Base-by-base conservation (phyloP, 1,284 basidiomycete genomes). In the Malassezia equina region DNA sequence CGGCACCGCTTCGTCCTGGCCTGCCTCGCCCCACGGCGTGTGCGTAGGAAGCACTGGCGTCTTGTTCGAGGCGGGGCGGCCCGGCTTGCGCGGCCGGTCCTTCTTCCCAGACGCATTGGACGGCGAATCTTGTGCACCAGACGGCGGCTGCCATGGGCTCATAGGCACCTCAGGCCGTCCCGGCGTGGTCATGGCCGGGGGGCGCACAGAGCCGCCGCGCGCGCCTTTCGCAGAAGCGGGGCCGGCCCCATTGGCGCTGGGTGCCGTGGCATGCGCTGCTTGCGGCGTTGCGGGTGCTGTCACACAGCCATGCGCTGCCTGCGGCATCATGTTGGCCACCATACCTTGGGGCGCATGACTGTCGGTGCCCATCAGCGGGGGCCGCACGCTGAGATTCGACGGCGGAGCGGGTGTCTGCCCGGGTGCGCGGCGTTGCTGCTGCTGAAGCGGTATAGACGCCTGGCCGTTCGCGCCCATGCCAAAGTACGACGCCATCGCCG, bases 231-330 rank as follows among this genome's bases (percentile, higher is more conserved):
- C 21, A 34, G 42, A 8, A 2, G 23, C 42, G 9, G 21, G 23
- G n/a, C 27, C 17, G 17, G 42, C 17, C 11, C 24, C 24, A 13
- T n/a, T 25, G 13, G 52, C n/a, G 19, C 17, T 28, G n/a, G 28
- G 42, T 34, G 33, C 48, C 12, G 33, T 23, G 12, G 44, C 39
- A 11, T 58, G 55, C 46, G 41, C 32, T 11, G 55, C n/a, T 3
- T 52, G 43, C 15, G 55, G 51, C 15, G 50, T 58, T n/a, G 62
- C 55, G 7, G 66, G 66, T n/a, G 65, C 61, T 2, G 63, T 61
- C 12, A 40, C 59, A 47, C 47, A 51, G 23, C 43, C 34, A 11
- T 47, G 44, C 12, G 32, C 12, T 2, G 36, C 43, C 24, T 5
- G 47, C 47, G 47, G 13, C 32, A 25, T 44, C 19, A 28, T 24